These are phyloP conservation scores for Thalia dealbata DNA, from an alignment of 176 grass and related monocot genomes.

Conservation along the genomic window DNA sequence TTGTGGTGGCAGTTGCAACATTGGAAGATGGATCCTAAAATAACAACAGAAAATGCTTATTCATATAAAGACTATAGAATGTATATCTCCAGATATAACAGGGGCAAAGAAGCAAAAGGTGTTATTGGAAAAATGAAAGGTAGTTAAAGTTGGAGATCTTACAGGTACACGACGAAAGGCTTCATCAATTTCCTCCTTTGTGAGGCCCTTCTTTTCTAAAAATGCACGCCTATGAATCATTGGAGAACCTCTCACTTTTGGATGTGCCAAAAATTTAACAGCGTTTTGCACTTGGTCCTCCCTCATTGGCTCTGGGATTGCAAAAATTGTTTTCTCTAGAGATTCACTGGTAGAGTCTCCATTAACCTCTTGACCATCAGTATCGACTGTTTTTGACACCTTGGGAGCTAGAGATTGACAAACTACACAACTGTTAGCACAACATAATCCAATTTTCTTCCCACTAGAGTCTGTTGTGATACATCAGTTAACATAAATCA, in stretches of 20 bases:
- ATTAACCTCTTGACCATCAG: slow-evolving; percentile 14
- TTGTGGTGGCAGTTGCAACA: background rate
- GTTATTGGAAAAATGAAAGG: background rate
- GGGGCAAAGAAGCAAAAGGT: background rate
- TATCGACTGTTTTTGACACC: background rate
- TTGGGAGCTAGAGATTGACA: background rate
- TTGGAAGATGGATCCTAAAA: slow-evolving; percentile 55
- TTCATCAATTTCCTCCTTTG: slow-evolving; percentile 76
- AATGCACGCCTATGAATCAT: slow-evolving; percentile 61
- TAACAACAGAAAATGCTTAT: background rate
- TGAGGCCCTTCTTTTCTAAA: slow-evolving; percentile 78
- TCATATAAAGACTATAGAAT: background rate
- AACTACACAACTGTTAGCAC: background rate
- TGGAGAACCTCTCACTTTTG: slow-evolving; percentile 67
- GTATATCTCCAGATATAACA: background rate
- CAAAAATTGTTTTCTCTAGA: slow-evolving; percentile 24
- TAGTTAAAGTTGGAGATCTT: slow-evolving; percentile 12
- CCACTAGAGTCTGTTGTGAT: background rate
- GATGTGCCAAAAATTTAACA: slow-evolving; percentile 76
- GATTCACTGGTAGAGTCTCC: background rate
- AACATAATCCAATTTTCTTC: background rate
- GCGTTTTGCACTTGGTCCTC: slow-evolving; percentile 89
- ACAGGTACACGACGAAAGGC: slow-evolving; percentile 79
- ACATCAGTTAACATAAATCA: background rate
- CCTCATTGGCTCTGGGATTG: slow-evolving; percentile 30